Percentiles rank a stretch among this genome's conserved stretches.
Evolutionary conservation across 2,329 filamentous ascomycete genomes (phyloP).

Genomic region (Fusarium proliferatum): DNA sequence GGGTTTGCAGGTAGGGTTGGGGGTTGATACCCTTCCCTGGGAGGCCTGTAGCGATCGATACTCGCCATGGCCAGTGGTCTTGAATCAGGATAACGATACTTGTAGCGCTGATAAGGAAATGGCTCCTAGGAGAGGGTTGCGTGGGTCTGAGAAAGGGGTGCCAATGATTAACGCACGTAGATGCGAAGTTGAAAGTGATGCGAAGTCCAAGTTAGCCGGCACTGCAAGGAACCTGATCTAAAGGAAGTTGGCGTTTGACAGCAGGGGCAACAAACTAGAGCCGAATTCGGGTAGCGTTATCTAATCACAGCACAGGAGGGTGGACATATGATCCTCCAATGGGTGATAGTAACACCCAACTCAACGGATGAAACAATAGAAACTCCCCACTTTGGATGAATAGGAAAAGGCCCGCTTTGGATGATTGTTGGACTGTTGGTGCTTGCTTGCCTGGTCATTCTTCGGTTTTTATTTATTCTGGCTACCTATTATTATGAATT

Average conservation of each 20-base stretch:
- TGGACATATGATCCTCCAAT: slow-evolving; percentile 37
- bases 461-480: background rate
- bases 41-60: slow-evolving; percentile 68
- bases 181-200: slow-evolving; percentile 23
- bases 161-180: slow-evolving; percentile 12
- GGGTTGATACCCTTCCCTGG: slow-evolving; percentile 68
- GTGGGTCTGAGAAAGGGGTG: slow-evolving; percentile 15
- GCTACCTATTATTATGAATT: slow-evolving; percentile 16
- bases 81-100: slow-evolving; percentile 44
- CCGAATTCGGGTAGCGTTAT: slow-evolving; percentile 32
- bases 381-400: slow-evolving; percentile 21
- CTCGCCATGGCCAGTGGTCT: slow-evolving; percentile 62
- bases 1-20: slow-evolving; percentile 56
- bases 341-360: slow-evolving; percentile 4
- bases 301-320: slow-evolving; percentile 39
- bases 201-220: slow-evolving; percentile 14
- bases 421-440: background rate
- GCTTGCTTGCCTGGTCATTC: background rate
- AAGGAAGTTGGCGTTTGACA: slow-evolving; percentile 37
- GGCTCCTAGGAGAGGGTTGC: slow-evolving; percentile 42
- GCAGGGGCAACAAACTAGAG: slow-evolving; percentile 30
- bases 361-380: slow-evolving; percentile 25
- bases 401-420: background rate
- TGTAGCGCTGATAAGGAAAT: slow-evolving; percentile 22
- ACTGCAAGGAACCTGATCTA: slow-evolving; percentile 38